Percentiles rank a stretch among this genome's conserved stretches.
Evolutionary conservation across 2,329 filamentous ascomycete species (phyloP).

Genomic region (Grosmannia serpens): DNA sequence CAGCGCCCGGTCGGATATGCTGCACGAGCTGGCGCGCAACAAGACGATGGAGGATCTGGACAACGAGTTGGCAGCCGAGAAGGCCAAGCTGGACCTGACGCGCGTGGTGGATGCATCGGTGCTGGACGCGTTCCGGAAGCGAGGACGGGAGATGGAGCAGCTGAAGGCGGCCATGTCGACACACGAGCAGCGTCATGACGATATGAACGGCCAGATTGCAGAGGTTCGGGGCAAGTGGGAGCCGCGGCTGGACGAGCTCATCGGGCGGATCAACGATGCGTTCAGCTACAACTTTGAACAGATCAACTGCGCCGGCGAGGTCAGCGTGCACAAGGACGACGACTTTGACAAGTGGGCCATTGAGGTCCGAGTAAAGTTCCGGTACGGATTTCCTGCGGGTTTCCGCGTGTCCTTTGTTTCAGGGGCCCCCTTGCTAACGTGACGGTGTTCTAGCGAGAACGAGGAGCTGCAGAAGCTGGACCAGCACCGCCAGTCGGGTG

Average conservation of each 20-base stretch:
- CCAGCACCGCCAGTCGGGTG: conserved; percentile 88
- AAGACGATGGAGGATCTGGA: conserved; percentile 54
- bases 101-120: conserved; percentile 66
- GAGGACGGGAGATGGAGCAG: conserved; percentile 56
- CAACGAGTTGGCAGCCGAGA: conserved; percentile 61
- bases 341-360: conserved; percentile 94
- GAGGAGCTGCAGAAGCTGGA: conserved; percentile 78
- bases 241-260: conserved; percentile 64
- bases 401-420: not conserved
- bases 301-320: conserved; percentile 89
- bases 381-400: conserved; percentile 39
- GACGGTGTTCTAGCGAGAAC: conserved; percentile 43
- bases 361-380: conserved; percentile 89
- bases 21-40: conserved; percentile 31
- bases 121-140: conserved; percentile 65
- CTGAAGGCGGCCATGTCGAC: conserved; percentile 46
- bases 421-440: not conserved
- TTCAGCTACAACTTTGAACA: conserved; percentile 90
- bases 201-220: conserved; percentile 46
- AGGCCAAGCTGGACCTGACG: conserved; percentile 67
- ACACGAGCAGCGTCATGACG: conserved; percentile 41
- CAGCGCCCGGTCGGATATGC: conserved; percentile 26
- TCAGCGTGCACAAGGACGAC: conserved; percentile 75
- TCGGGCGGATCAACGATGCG: conserved; percentile 73
- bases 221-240: conserved; percentile 68